Evolutionary conservation across 331 rosid genomes (phyloP).

Genomic region (Dryas integrifolia): DNA sequence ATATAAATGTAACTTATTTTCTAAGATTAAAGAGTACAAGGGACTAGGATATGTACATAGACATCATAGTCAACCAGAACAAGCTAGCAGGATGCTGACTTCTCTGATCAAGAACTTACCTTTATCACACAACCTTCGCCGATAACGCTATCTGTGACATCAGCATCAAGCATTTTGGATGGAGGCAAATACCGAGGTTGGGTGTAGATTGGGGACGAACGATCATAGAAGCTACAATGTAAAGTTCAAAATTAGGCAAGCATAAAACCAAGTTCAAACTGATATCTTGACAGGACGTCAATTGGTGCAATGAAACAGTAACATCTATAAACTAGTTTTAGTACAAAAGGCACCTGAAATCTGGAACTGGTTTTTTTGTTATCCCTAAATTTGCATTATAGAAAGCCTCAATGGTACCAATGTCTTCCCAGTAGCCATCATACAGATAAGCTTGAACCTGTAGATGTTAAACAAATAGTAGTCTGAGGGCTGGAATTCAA

Average conservation of each 20-base stretch:
- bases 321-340: conserved; percentile 3
- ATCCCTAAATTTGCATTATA: conserved; percentile 96
- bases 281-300: conserved; percentile 18
- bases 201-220: conserved; percentile 98
- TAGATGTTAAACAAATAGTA: conserved; percentile 22
- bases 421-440: conserved; percentile 99
- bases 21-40: not conserved
- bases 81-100: conserved; percentile 11
- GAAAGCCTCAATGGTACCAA: conserved; percentile 98
- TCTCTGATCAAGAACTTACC: conserved; percentile 41
- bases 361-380: conserved; percentile 94
- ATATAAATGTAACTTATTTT: not conserved
- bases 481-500: not conserved
- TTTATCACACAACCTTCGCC: conserved; percentile 99
- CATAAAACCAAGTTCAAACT: conserved; percentile 1
- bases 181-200: conserved; percentile 98
- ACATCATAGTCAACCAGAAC: conserved; percentile 1
- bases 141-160: conserved; percentile 93
- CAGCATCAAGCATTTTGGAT: conserved; percentile 98
- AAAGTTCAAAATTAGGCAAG: conserved; percentile 19
- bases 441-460: conserved; percentile 97
- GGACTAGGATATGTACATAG: not conserved
- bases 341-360: conserved; percentile 64
- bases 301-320: conserved; percentile 6
- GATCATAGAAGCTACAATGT: conserved; percentile 82